Conservation (phyloP, 1,284 basidiomycete genomes). For the Ceratobasidium sp. region DNA sequence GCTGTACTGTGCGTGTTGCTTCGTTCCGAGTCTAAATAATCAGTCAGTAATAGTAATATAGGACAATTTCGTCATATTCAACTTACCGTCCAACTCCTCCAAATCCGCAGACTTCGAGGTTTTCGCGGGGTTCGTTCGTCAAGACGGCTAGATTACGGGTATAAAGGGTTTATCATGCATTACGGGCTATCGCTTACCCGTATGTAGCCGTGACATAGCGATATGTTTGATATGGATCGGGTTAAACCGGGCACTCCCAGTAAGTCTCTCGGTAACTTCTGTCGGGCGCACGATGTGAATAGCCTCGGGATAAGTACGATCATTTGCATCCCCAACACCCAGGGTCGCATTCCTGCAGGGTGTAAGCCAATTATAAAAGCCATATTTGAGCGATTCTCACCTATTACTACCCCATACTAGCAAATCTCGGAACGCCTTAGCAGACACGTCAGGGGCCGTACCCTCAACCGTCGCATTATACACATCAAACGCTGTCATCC, state of each 20-base stretch:
- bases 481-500: conserved; percentile 92
- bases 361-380: conserved; percentile 13
- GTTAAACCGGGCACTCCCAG: conserved; percentile 62
- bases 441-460: conserved; percentile 67
- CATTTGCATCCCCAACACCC: conserved; percentile 84
- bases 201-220: conserved; percentile 87
- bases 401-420: conserved; percentile 94
- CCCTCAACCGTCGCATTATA: conserved; percentile 91
- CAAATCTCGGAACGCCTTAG: conserved; percentile 68
- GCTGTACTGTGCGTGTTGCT: conserved; percentile 83
- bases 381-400: conserved; percentile 55
- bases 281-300: conserved; percentile 64
- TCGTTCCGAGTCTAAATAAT: conserved; percentile 73
- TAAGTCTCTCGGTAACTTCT: conserved; percentile 50
- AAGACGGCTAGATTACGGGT: conserved; percentile 66
- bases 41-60: not conserved
- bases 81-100: conserved; percentile 80
- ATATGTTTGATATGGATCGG: conserved; percentile 75
- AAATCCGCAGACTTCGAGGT: conserved; percentile 87
- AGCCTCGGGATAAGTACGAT: conserved; percentile 84
- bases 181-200: conserved; percentile 58
- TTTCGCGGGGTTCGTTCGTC: conserved; percentile 78
- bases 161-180: not conserved
- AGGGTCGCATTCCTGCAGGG: conserved; percentile 79
- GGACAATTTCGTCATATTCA: not conserved